Base-by-base conservation (phyloP, 257 asterid species). In the Lithospermum erythrorhizon region DNA sequence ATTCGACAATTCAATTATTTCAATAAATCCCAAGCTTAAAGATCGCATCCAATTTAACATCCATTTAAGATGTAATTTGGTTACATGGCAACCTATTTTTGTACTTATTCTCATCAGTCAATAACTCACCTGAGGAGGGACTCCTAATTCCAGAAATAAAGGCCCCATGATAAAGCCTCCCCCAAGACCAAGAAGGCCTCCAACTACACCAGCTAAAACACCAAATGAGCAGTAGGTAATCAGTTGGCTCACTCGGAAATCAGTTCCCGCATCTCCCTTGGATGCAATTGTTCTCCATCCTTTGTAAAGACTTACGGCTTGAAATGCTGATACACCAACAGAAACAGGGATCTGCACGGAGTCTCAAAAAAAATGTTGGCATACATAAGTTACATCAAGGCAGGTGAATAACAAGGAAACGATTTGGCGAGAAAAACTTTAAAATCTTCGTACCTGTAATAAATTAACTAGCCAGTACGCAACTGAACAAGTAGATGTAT, bases 121-220 rank as follows among this genome's bases (percentile, higher is more conserved):
- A 20, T 52, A 59, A 65, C 65, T 53, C 58, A 85, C 97, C 83
- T 90, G 97, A 57, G 85, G 85, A 68, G 85, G 85, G 57, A 79
- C 73, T 5, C 82, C 85, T 59, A 79, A 66, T 74, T 79, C 85
- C 69, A 79, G 53, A 71, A 79, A 79, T 60, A 79, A 72, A 25
- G 85, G 82, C 29, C 85, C 82, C 85, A 79, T 76, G 35, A 79
- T 79, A 63, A 91, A 91, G 71, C 98, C 98, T 66, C 98, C 98
- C 30, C 98, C 98, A 0, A 91, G 86, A 65, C 98, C 98, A 56
- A 91, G 88, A 72, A 91, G 83, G 18, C 98, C 98, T 19, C 98
- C 98, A 14, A 91, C 98, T 58, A 91, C 49, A 58, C 98, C 98
- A 61, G 98, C 98, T 56, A 88, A 45, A 45, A 77, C 6, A 27